phyloP scores from a whole-genome alignment of 2,329 filamentous ascomycete species.

The Fusarium lateritium region DNA sequence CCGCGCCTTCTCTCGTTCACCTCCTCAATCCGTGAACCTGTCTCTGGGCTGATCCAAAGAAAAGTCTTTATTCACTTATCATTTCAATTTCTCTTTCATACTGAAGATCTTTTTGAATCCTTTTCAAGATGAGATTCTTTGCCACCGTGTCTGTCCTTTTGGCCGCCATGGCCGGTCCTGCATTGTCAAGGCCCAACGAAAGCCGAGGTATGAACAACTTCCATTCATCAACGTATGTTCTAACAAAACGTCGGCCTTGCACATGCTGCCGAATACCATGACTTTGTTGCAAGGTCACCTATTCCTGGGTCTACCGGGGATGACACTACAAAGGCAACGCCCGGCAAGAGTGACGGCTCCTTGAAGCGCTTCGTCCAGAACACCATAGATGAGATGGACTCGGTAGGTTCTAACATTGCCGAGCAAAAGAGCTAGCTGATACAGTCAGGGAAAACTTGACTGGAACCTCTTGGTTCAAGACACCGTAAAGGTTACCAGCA shows the following conservation, averaged over 20 bases:
- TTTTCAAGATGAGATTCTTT: not conserved
- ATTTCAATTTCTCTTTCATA: too few relatives aligned
- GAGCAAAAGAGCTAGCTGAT: not conserved
- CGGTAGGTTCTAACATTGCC: not conserved
- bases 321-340: not conserved
- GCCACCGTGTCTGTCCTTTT: not conserved
- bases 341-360: not conserved
- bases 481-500: not conserved
- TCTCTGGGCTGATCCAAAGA: not conserved
- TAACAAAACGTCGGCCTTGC: constrained; percentile 1
- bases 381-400: constrained; percentile 6
- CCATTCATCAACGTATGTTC: not conserved
- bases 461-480: constrained; percentile 10
- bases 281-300: not conserved
- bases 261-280: not conserved
- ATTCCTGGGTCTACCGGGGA: not conserved
- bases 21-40: not conserved
- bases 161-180: not conserved
- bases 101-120: too few relatives aligned
- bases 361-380: constrained; percentile 7
- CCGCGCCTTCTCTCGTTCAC: not conserved
- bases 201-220: not conserved
- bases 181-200: constrained; percentile 1
- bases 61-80: not conserved
- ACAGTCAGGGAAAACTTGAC: constrained; percentile 3